Conservation (phyloP, 148 eudicot genomes). For the Nyssa sinensis region DNA sequence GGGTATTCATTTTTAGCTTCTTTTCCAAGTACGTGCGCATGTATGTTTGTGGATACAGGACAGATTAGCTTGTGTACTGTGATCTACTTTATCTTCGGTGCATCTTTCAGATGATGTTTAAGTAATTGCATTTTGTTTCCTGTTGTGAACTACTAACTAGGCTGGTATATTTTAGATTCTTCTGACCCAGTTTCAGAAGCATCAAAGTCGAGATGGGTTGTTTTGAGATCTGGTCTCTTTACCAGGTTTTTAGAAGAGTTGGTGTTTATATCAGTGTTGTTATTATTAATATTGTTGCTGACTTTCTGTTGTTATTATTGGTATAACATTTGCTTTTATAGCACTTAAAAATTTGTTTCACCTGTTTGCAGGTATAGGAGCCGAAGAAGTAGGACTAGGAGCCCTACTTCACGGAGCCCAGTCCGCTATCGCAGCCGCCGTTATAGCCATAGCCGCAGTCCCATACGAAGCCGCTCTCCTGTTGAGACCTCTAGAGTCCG, state of each 20-base stretch:
- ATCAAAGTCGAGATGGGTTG: too few species aligned
- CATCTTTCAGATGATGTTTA: not conserved
- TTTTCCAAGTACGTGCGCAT: not conserved
- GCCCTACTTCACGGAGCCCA: slow-evolving; percentile 71
- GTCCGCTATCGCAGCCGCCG: slow-evolving; percentile 58
- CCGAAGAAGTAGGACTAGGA: slow-evolving; percentile 77
- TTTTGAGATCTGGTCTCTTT: too few species aligned
- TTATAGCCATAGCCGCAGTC: slow-evolving; percentile 62
- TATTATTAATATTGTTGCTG: too few species aligned
- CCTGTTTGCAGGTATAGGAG: slow-evolving; percentile 53
- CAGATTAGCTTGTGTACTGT: not conserved
- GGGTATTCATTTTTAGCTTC: too few species aligned
- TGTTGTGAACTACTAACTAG: too few species aligned
- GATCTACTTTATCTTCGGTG: not conserved
- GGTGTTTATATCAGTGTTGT: too few species aligned
- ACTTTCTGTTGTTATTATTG: too few species aligned
- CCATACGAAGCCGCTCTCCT: slow-evolving; percentile 65
- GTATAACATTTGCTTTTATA: too few species aligned
- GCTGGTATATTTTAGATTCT: too few species aligned
- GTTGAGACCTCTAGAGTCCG: slow-evolving; percentile 50
- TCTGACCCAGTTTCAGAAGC: too few species aligned
- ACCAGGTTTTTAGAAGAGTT: too few species aligned
- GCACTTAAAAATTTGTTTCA: not conserved
- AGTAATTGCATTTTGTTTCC: too few species aligned
- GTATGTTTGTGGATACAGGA: not conserved